Conservation (phyloP, 2,329 filamentous ascomycete genomes). For the Plectosphaerella cucumerina region DNA sequence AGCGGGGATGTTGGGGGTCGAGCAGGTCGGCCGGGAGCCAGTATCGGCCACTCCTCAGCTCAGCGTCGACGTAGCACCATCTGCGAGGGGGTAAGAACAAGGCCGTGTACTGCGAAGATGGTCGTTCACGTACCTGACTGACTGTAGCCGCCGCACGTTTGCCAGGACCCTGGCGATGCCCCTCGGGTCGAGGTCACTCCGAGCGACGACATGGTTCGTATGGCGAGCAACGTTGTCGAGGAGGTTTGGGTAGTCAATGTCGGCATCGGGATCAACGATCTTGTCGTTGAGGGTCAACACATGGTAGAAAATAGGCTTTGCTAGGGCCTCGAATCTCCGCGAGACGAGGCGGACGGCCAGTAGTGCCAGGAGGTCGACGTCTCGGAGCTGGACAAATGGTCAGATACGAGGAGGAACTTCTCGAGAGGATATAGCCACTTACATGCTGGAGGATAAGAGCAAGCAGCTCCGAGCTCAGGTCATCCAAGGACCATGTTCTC, state of each 20-base stretch:
- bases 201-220: conserved; percentile 35
- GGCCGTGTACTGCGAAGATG: neutral
- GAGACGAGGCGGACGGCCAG: conserved; percentile 31
- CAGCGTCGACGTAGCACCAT: conserved; percentile 31
- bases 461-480: conserved; percentile 39
- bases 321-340: conserved; percentile 33
- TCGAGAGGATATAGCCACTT: conserved; percentile 4
- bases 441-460: conserved; percentile 37
- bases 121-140: conserved; percentile 29
- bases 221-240: conserved; percentile 29
- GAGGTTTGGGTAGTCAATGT: conserved; percentile 23
- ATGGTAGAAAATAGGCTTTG: conserved; percentile 37
- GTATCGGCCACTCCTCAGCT: conserved; percentile 18
- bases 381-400: conserved; percentile 27
- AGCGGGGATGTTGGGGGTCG: conserved; percentile 21
- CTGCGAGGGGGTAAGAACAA: conserved; percentile 8
- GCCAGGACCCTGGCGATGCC: conserved; percentile 30
- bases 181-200: conserved; percentile 32
- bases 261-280: conserved; percentile 29
- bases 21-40: conserved; percentile 37
- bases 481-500: conserved; percentile 22
- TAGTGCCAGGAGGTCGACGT: conserved; percentile 29
- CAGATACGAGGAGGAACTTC: neutral
- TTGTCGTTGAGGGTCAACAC: conserved; percentile 30
- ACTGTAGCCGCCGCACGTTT: conserved; percentile 28